Base-by-base conservation (phyloP, 1,284 basidiomycete species). In the Jaminaea rosea region DNA sequence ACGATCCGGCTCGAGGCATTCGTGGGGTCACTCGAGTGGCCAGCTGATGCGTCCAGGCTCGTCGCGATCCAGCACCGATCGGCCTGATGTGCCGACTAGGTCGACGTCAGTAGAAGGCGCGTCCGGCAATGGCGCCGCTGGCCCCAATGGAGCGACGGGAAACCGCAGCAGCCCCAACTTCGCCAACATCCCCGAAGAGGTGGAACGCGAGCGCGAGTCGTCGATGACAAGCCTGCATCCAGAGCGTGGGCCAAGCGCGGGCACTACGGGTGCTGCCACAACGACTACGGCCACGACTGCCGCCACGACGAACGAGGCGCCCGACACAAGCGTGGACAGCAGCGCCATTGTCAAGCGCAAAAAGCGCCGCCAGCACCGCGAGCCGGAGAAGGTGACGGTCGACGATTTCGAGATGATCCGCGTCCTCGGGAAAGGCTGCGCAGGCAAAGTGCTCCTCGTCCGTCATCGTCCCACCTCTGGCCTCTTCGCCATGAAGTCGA, bases 351-450 rank as follows among this genome's bases (percentile, higher is more conserved):
- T 10, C 21, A 31, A 28, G 37, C 44, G 55, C 58, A 53, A 77
- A 79, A 64, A 39, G 27, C 26, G 44, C 28, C 50, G 44, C 7
- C n/a, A n/a, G n/a, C n/a, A n/a, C n/a, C 48, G 29, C 19, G 49
- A 46, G 13, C 36, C 31, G 36, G 65, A 69, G 37, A 67, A 69
- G 55, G 67, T 67, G 28, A 69, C 67, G 9, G 63, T 97, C 55
- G 82, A 89, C 63, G 91, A 96, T 76, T 96, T 96, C 74, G 88
- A 96, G 77, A 88, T 96, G 81, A 85, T 94, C 80, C 82, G 89
- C 23, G 92, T 96, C 17, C 79, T 97, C 6, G 92, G 92, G 13
- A 94, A 92, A 76, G 93, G 92, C 1, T 96, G 91, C 68, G 91
- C 92, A 1, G 92, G 91, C 46, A 92, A 93, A 75, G 79, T 80